Conservation (phyloP, 495 filamentous ascomycete genomes). For the Lasiosphaeria ovina region DNA sequence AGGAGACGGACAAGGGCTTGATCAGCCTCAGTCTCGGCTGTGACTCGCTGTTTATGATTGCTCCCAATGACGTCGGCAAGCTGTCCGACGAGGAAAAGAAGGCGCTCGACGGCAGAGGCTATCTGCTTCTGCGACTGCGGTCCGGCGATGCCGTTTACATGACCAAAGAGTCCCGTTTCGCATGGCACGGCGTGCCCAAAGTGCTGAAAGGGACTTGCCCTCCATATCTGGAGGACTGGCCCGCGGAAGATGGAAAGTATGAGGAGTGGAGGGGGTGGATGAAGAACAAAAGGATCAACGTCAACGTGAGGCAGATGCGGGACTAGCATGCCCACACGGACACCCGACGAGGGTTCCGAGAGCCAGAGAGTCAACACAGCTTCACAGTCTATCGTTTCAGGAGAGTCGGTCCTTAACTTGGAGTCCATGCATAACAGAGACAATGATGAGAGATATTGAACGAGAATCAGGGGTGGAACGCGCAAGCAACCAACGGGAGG, state of each 20-base stretch:
- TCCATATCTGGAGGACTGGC: conserved; percentile 71
- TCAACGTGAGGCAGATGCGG: conserved; percentile 90
- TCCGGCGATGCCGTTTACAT: conserved; percentile 86
- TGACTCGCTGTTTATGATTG: conserved; percentile 76
- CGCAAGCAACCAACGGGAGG: no score
- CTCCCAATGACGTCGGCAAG: conserved; percentile 42
- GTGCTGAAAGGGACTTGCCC: conserved; percentile 77
- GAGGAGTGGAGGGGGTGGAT: conserved; percentile 81
- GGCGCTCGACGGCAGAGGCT: conserved; percentile 20
- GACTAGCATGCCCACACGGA: conserved; percentile 33
- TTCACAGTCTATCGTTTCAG: no score
- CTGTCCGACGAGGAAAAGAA: conserved; percentile 29
- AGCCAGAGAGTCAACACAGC: no score
- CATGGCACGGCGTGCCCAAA: conserved; percentile 92
- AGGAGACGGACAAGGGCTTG: conserved; percentile 68
- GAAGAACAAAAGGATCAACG: conserved; percentile 76
- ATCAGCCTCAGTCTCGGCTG: conserved; percentile 87
- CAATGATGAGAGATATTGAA: no score
- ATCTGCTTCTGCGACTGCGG: conserved; percentile 62
- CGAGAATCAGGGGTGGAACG: no score
- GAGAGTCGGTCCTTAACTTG: no score
- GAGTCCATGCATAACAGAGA: no score
- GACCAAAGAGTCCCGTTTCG: conserved; percentile 72
- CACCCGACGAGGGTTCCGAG: no score
- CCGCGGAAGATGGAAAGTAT: conserved; percentile 52